Evolutionary conservation across 768 basidiomycete species (phyloP).

Genomic region (Sarcodon aspratus): DNA sequence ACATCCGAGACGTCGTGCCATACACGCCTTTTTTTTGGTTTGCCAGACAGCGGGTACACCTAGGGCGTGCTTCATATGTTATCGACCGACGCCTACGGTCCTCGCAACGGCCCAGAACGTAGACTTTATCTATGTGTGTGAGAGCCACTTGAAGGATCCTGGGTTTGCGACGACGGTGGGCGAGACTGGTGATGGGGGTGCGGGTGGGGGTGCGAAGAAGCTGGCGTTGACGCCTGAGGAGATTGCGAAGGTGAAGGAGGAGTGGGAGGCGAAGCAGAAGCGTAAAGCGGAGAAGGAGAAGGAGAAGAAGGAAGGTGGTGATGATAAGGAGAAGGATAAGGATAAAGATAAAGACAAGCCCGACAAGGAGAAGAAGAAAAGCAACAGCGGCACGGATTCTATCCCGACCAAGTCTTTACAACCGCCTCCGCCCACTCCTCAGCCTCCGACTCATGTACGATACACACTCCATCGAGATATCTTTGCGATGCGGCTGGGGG

Average conservation of each 20-base stretch:
- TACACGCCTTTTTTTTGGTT: slow-evolving; percentile 1
- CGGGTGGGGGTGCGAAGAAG: slow-evolving; percentile 21
- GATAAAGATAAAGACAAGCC: slow-evolving; percentile 22
- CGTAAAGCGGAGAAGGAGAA: slow-evolving; percentile 44
- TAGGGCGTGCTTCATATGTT: slow-evolving; percentile 70
- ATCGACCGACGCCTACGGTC: slow-evolving; percentile 71
- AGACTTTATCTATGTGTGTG: slow-evolving; percentile 84
- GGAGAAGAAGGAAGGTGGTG: slow-evolving; percentile 31
- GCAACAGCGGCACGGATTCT: neutral
- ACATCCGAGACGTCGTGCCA: slow-evolving; percentile 3
- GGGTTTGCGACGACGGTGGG: slow-evolving; percentile 56
- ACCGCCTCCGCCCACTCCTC: slow-evolving; percentile 16
- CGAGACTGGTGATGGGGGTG: slow-evolving; percentile 21
- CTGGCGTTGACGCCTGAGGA: slow-evolving; percentile 49
- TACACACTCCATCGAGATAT: slow-evolving; percentile 78
- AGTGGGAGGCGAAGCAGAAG: slow-evolving; percentile 70
- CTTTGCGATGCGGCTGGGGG: slow-evolving; percentile 68
- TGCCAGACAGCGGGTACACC: slow-evolving; percentile 65
- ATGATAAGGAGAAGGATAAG: slow-evolving; percentile 16
- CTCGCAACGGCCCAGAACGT: slow-evolving; percentile 73
- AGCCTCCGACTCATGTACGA: slow-evolving; percentile 47
- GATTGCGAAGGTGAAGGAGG: slow-evolving; percentile 64
- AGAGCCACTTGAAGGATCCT: slow-evolving; percentile 65
- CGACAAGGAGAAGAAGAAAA: slow-evolving; percentile 14
- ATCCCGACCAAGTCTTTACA: slow-evolving; percentile 17